These are phyloP conservation scores for Clarireedia monteithiana DNA, from an alignment of 2,329 filamentous ascomycete species.

Conservation along the genomic window DNA sequence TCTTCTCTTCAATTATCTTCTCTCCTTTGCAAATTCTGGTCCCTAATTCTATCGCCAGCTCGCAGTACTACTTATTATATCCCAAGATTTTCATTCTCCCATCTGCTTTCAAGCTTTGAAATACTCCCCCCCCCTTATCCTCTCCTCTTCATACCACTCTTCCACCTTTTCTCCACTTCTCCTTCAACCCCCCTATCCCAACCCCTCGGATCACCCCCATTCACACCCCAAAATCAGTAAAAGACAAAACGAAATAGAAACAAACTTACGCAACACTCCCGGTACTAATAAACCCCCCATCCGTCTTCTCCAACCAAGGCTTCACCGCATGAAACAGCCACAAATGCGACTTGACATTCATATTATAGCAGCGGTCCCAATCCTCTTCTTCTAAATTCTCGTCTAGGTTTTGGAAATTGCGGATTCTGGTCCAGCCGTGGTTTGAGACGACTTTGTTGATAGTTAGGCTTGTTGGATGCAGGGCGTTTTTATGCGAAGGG, in stretches of 20 bases:
- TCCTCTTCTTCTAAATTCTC: constrained; percentile 49
- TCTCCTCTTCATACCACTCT: too few relatives aligned
- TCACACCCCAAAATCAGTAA: neutral
- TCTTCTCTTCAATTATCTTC: too few relatives aligned
- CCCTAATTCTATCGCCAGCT: too few relatives aligned
- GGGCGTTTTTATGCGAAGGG: neutral
- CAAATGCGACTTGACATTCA: constrained; percentile 56
- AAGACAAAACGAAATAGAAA: neutral
- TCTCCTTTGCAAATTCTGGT: too few relatives aligned
- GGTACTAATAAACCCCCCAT: constrained; percentile 56
- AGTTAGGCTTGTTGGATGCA: neutral
- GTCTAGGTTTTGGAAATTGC: constrained; percentile 39
- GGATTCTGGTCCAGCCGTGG: constrained; percentile 48
- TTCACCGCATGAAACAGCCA: constrained; percentile 51
- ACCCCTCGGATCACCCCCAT: neutral
- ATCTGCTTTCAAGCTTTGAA: too few relatives aligned
- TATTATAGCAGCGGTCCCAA: constrained; percentile 51
- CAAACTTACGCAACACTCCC: constrained; percentile 49
- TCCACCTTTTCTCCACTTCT: too few relatives aligned
- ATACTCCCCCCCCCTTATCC: too few relatives aligned
- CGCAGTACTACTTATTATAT: too few relatives aligned
- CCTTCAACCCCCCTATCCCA: neutral
- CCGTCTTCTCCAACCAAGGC: constrained; percentile 44
- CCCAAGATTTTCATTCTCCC: too few relatives aligned
- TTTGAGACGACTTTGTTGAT: constrained; percentile 55